Evolutionary conservation across 441 rosid genomes (phyloP).

Genomic region (Breynia disticha): DNA sequence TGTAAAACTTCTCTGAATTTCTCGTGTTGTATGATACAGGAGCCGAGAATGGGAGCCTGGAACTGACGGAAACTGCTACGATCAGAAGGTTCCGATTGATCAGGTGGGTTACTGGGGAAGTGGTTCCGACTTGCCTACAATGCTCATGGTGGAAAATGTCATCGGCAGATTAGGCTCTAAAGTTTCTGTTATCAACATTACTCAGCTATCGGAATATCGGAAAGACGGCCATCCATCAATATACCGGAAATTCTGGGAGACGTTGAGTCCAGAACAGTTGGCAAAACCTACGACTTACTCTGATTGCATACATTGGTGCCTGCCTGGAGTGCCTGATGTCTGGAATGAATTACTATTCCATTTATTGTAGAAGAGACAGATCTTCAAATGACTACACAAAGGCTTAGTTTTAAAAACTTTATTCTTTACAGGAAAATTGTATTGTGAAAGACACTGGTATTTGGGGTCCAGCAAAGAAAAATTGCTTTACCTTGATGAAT

Average conservation of each 20-base stretch:
- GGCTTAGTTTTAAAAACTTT: no score
- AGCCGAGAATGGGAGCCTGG: slow-evolving; percentile 72
- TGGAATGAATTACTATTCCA: slow-evolving; percentile 87
- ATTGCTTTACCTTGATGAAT: no score
- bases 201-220: slow-evolving; percentile 86
- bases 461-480: no score
- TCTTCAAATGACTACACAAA: no score
- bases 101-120: slow-evolving; percentile 79
- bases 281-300: slow-evolving; percentile 62
- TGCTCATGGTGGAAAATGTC: slow-evolving; percentile 66
- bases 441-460: no score
- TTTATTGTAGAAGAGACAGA: slow-evolving; percentile 29
- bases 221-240: slow-evolving; percentile 93
- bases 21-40: slow-evolving; percentile 32
- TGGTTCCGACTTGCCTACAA: slow-evolving; percentile 70
- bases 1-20: neutral
- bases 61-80: slow-evolving; percentile 76
- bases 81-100: slow-evolving; percentile 51
- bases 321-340: slow-evolving; percentile 88
- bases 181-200: slow-evolving; percentile 68
- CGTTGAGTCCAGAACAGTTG: slow-evolving; percentile 45
- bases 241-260: slow-evolving; percentile 91
- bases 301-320: slow-evolving; percentile 94
- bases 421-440: no score
- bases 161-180: slow-evolving; percentile 50